phyloP scores from a whole-genome alignment of 257 asterid genomes.

The Petunia axillaris region DNA sequence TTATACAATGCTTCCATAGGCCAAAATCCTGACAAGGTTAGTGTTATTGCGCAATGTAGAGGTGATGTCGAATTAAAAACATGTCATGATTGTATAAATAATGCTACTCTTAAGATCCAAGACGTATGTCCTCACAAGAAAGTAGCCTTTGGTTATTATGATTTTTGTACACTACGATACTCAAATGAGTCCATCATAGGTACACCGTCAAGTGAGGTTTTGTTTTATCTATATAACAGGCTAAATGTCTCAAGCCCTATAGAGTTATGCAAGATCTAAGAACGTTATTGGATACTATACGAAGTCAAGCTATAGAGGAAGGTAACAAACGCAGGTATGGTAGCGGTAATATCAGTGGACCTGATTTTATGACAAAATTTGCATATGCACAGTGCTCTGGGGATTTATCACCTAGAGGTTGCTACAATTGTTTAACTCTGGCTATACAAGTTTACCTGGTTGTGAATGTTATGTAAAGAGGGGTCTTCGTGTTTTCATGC shows the following conservation, averaged over 20 bases:
- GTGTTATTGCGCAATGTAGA: conserved; percentile 40
- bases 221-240: background rate
- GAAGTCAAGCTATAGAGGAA: background rate
- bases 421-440: background rate
- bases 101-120: background rate
- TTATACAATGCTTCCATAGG: conserved; percentile 39
- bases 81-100: conserved; percentile 36
- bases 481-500: background rate
- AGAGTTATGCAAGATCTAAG: conserved; percentile 19
- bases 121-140: conserved; percentile 29
- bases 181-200: conserved; percentile 32
- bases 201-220: background rate
- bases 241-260: background rate
- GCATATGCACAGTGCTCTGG: conserved; percentile 17
- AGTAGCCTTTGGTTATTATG: conserved; percentile 32
- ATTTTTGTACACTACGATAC: conserved; percentile 33
- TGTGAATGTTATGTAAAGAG: background rate
- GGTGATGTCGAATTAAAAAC: conserved; percentile 31
- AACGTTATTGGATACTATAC: conserved; percentile 14
- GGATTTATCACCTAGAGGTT: background rate
- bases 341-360: background rate
- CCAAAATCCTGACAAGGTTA: conserved; percentile 12
- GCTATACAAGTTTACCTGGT: background rate
- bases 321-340: conserved; percentile 16
- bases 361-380: no score